A percentile compares a stretch with the other conserved stretches of the same genome.
These are phyloP conservation scores for Mangifera indica DNA, from an alignment of 345 rosid species.

Conservation along the genomic window DNA sequence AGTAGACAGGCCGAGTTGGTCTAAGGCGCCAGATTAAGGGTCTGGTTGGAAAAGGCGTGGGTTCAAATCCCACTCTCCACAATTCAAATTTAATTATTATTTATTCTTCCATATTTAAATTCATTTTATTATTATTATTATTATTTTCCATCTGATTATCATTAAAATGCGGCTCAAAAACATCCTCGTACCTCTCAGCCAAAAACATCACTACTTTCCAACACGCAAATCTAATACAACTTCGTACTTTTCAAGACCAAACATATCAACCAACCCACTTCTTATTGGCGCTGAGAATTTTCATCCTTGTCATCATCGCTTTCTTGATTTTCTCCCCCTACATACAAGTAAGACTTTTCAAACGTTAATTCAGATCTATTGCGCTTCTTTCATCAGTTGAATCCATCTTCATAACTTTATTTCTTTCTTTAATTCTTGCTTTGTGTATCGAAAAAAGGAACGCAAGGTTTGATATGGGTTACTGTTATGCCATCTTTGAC, in stretches of 20 bases:
- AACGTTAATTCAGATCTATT: neutral
- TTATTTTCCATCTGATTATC: too few species aligned
- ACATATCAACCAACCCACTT: too few species aligned
- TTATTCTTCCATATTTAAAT: too few species aligned
- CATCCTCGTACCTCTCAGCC: neutral
- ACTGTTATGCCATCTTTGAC: neutral
- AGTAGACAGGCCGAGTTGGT: constrained; percentile 99
- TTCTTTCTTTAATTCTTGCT: too few species aligned
- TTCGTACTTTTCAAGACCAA: too few species aligned
- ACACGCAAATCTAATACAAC: too few species aligned
- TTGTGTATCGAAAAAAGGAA: too few species aligned
- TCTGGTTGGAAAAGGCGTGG: constrained; percentile 93
- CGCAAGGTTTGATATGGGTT: neutral
- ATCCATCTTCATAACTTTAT: too few species aligned
- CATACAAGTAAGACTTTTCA: neutral
- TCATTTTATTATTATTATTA: too few species aligned
- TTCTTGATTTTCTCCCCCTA: neutral
- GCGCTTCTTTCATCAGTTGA: too few species aligned
- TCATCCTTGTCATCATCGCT: neutral
- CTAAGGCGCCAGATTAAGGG: constrained; percentile 99
- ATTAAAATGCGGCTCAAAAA: too few species aligned
- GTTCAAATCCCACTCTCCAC: constrained; percentile 96
- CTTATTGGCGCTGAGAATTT: too few species aligned
- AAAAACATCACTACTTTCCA: neutral
- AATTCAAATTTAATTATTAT: neutral